These are phyloP conservation scores for Globisporangium parvum DNA, from an alignment of 352 stramenopile genomes.

Conservation along the genomic window DNA sequence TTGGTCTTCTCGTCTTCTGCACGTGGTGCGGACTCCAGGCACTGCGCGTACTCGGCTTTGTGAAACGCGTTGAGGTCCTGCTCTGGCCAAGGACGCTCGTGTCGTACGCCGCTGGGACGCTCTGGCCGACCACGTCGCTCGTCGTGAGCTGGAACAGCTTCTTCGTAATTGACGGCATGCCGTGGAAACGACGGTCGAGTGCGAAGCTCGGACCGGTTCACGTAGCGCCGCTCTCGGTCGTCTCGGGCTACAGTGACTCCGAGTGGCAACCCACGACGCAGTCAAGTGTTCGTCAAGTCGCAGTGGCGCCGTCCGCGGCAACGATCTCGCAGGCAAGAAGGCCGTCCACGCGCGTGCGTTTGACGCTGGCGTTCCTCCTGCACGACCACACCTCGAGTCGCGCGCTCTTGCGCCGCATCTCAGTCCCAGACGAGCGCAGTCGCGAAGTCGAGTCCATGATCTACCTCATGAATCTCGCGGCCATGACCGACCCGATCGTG, in stretches of 20 bases:
- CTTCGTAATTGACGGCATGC: constrained; percentile 1
- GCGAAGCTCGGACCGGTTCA: background rate
- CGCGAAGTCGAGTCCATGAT: constrained; percentile 13
- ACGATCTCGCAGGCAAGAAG: background rate
- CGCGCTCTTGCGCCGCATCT: background rate
- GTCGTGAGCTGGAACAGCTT: constrained; percentile 13
- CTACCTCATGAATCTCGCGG: constrained; percentile 12
- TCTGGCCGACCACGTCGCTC: constrained; percentile 12
- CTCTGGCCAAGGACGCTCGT: constrained; percentile 6
- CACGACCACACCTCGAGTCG: constrained; percentile 2
- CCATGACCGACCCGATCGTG: constrained; percentile 12
- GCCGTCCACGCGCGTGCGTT: background rate
- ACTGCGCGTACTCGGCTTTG: background rate
- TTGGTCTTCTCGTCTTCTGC: background rate
- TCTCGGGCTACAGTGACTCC: background rate
- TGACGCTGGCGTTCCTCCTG: constrained; percentile 7
- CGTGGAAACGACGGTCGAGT: background rate
- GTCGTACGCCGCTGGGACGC: constrained; percentile 13
- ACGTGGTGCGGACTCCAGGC: background rate
- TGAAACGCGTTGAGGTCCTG: constrained; percentile 7
- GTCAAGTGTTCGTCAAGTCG: background rate
- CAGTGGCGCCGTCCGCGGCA: background rate
- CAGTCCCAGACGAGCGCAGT: background rate
- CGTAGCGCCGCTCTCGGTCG: background rate
- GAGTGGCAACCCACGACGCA: background rate